Evolutionary conservation across 2,329 filamentous ascomycete species (phyloP), one percentile per base, ranked within the genome.

Genomic region (Capronia epimyces): DNA sequence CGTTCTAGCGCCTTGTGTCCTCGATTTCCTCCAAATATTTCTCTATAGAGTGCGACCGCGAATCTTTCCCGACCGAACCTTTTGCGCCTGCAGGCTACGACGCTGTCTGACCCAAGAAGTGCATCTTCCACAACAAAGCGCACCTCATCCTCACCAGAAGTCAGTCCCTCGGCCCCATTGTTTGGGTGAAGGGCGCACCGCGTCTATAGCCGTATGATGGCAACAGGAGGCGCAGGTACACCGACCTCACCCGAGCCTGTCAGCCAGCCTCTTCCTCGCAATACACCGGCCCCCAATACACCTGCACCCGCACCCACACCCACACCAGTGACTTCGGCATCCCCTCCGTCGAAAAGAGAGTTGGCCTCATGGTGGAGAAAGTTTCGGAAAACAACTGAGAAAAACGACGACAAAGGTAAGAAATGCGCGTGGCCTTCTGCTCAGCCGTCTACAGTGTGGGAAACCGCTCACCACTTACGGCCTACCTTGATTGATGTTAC

Each of bases 281-380:
- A 64, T 50, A 62, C 63, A 49, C 54, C 63, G 50, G 52, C 62
- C 13, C 50, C 62, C 29, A n/a, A n/a, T 50, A 62, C 63, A 48
- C 54, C 63, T 52, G 52, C 62, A 13, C 50, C 62, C 27, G 54
- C 56, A 43, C 67, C 71, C 47, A 69, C 55, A 42, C 67, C 71
- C 50, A 68, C 66, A 69, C 71, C 69, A 64, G 76, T 67, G 66
- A 77, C 67, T 50, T 70, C 75, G 51, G 74, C 78, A 63, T 89
- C 87, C 36, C 87, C 87, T 49, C 88, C 88, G 24, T 88, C 83
- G 60, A 94, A 86, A 73, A 83, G 88, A 67, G 89, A 95, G 67
- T 76, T 97, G 62, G 86, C 89, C 62, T 94, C 87, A 53, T 98
- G 93, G 93, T 97, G 93, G 93, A 95, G 89, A 71, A 83, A 84